These are phyloP conservation scores for Datura wrightii DNA, from an alignment of 257 asterid genomes.

Conservation along the genomic window DNA sequence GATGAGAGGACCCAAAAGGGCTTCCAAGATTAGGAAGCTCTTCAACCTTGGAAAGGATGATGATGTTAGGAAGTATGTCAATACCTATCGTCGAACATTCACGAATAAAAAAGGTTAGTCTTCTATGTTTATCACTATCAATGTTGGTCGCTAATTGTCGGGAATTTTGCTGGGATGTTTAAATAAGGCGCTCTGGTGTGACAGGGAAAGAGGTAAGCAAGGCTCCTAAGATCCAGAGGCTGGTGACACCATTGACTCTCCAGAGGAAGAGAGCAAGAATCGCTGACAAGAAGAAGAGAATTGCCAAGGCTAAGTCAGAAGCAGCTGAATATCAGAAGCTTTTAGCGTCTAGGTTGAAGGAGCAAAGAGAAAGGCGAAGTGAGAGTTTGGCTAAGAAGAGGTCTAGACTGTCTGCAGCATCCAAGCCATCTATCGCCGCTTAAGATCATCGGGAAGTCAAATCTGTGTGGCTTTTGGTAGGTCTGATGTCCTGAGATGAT, in stretches of 20 bases:
- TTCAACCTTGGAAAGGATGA: constrained; percentile 28
- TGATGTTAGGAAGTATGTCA: constrained; percentile 29
- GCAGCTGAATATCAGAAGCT: constrained; percentile 27
- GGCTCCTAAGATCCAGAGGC: constrained; percentile 33
- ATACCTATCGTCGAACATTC: constrained; percentile 30
- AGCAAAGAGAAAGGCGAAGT: constrained; percentile 29
- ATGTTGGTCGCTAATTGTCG: not conserved
- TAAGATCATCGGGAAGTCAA: not conserved
- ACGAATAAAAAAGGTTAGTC: constrained; percentile 16
- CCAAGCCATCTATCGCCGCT: constrained; percentile 28
- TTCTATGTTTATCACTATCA: not conserved
- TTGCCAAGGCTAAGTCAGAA: constrained; percentile 28
- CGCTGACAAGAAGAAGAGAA: constrained; percentile 30
- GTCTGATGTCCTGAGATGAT: not conserved
- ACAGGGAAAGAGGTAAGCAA: constrained; percentile 28
- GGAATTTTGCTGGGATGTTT: not conserved
- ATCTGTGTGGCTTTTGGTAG: not conserved
- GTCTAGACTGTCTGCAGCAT: constrained; percentile 24
- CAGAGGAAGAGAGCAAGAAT: constrained; percentile 34
- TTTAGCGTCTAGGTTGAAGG: constrained; percentile 29
- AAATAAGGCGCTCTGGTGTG: not conserved
- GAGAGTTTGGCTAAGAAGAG: constrained; percentile 32
- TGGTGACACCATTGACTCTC: constrained; percentile 29
- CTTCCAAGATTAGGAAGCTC: constrained; percentile 32
- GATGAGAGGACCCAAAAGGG: constrained; percentile 31